Base-by-base conservation (phyloP, 345 rosid species). In the Camelina neglecta region DNA sequence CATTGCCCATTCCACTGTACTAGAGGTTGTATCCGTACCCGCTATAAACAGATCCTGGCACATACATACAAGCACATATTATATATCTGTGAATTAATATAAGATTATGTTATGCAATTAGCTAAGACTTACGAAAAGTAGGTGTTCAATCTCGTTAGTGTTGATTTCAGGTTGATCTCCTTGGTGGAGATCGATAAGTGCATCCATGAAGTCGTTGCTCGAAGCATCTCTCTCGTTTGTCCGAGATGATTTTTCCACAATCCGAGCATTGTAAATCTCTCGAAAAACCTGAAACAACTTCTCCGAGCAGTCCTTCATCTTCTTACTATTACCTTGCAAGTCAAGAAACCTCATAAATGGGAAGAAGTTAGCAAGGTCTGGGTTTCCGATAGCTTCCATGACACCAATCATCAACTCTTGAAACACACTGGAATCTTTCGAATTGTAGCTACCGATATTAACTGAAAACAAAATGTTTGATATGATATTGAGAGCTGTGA, bases 1-100 rank as follows among this genome's bases (percentile, higher is more conserved):
- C 79, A 81, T 44, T n/a, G 79, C 81, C 81, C 81, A 81, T 39
- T 81, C 81, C 42, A 81, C 56, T 1, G 81, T 77, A 49, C 70
- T 50, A 18, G 84, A 73, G 49, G 26, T 82, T 29, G 86, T 85
- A 29, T 87, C 89, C 0, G 83, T 78, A 5, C 87, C 89, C 0
- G 78, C 91, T 29, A 38, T 0, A 38, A 87, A 81, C 45, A 82
- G 33, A 13, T 82, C 87, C 85, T 85, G 58, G 3, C 23, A 49
- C 11, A 58, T 2, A 71, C 6, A 29, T 60, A 38, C 3, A 56
- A 11, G 6, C 51, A 63, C 65, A 8, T 24, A 44, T 45, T 51
- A 45, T 26, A 15, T 29, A 57, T 31, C 10, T 21, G 18, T 24
- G 4, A 11, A 63, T 9, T 45, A 16, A 70, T 26, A 41, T 58